These are phyloP conservation scores for Penicillium samsonianum DNA, from an alignment of 495 filamentous ascomycete species.

Conservation along the genomic window DNA sequence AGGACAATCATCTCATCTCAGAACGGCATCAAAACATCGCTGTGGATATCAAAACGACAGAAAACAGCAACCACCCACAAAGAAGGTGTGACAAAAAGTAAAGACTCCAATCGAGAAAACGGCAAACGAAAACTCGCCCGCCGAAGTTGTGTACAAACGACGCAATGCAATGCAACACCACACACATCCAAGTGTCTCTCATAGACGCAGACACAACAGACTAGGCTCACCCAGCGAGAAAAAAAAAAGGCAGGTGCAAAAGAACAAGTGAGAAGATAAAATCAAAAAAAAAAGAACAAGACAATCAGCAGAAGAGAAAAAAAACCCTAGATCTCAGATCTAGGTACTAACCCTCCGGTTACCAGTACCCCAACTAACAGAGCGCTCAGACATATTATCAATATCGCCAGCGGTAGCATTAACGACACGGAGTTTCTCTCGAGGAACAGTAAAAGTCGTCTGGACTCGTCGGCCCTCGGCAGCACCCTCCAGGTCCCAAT, in stretches of 20 bases:
- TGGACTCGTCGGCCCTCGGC: slow-evolving; percentile 81
- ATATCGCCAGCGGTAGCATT: slow-evolving; percentile 57
- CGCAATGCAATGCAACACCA: background rate
- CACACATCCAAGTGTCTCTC: background rate
- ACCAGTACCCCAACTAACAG: slow-evolving; percentile 30
- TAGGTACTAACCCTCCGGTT: slow-evolving; percentile 18
- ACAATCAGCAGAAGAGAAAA: background rate
- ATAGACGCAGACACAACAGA: slow-evolving; percentile 1
- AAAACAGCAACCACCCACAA: slow-evolving; percentile 4
- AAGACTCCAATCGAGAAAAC: background rate
- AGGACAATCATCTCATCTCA: slow-evolving; percentile 10
- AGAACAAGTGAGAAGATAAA: slow-evolving; percentile 13
- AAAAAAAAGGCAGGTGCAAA: background rate
- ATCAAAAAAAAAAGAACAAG: background rate
- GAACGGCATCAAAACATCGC: slow-evolving; percentile 13
- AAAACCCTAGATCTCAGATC: background rate
- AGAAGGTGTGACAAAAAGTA: background rate
- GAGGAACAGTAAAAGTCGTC: slow-evolving; percentile 91
- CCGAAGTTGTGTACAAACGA: background rate
- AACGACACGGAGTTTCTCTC: slow-evolving; percentile 79
- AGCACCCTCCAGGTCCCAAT: slow-evolving; percentile 89
- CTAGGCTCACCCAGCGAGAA: background rate
- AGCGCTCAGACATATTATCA: slow-evolving; percentile 37
- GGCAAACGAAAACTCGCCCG: background rate
- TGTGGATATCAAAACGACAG: slow-evolving; percentile 10